Evolutionary conservation across 1,284 basidiomycete genomes (phyloP).

Genomic region (Wallemia mellicola): DNA sequence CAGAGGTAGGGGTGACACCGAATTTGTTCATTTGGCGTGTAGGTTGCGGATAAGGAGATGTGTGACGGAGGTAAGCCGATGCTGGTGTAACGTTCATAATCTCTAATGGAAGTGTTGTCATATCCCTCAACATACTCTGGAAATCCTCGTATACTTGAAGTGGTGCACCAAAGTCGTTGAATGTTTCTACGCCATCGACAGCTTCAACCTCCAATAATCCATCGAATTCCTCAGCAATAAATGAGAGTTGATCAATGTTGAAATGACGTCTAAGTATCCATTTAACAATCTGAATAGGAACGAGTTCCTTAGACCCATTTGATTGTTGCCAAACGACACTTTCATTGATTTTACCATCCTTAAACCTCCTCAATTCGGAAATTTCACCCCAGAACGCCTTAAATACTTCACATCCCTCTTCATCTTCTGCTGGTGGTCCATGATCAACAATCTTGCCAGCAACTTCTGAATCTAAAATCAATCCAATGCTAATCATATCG

Average conservation of each 20-base stretch:
- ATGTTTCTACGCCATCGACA: conserved; percentile 18
- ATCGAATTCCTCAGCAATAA: conserved; percentile 29
- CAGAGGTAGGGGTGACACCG: conserved; percentile 18
- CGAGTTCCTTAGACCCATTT: conserved; percentile 30
- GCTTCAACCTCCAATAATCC: conserved; percentile 34
- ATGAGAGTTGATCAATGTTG: conserved; percentile 20
- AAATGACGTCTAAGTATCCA: conserved; percentile 52
- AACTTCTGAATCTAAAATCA: conserved; percentile 36
- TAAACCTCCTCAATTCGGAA: conserved; percentile 82
- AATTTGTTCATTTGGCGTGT: conserved; percentile 25
- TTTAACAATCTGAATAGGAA: conserved; percentile 42
- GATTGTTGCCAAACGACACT: conserved; percentile 60
- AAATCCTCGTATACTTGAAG: conserved; percentile 51
- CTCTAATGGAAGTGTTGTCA: conserved; percentile 44
- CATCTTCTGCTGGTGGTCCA: conserved; percentile 42
- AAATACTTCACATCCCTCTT: conserved; percentile 28
- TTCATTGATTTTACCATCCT: conserved; percentile 73
- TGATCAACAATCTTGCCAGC: conserved; percentile 63
- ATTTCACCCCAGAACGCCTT: conserved; percentile 69
- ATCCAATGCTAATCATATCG: conserved; percentile 27
- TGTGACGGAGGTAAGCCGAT: conserved; percentile 49
- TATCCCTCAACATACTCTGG: conserved; percentile 39
- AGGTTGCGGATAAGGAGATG: conserved; percentile 37
- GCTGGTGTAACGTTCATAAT: conserved; percentile 45
- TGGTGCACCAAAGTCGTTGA: conserved; percentile 42